Conservation (phyloP, 202 grass and related monocot species). For the Dendrocalamus latiflorus region DNA sequence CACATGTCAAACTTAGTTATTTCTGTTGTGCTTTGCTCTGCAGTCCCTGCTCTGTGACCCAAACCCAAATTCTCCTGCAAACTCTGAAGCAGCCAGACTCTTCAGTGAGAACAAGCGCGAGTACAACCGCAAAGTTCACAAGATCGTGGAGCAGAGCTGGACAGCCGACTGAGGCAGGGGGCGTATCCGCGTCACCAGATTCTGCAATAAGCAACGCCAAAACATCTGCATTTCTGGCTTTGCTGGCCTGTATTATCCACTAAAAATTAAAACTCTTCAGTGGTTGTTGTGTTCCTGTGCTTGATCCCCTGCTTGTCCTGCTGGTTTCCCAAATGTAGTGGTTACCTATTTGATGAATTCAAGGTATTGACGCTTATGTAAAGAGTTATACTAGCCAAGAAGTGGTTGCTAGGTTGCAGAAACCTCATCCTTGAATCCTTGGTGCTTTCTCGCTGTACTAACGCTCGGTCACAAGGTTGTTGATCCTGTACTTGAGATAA, state of each 20-base stretch:
- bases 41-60: constrained; percentile 87
- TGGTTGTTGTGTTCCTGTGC: not conserved
- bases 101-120: constrained; percentile 88
- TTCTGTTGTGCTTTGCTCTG: constrained; percentile 17
- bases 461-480: not conserved
- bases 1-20: not conserved
- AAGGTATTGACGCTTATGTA: not conserved
- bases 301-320: not conserved
- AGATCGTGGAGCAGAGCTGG: constrained; percentile 96
- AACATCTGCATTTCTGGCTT: constrained; percentile 29
- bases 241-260: not conserved
- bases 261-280: not conserved
- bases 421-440: not conserved
- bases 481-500: not conserved
- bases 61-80: constrained; percentile 85
- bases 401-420: constrained; percentile 17
- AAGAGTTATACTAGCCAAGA: constrained; percentile 11
- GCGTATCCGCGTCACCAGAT: not conserved
- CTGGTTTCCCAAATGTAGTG: constrained; percentile 1
- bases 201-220: constrained; percentile 15
- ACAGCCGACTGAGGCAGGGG: constrained; percentile 54
- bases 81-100: constrained; percentile 83
- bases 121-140: constrained; percentile 83
- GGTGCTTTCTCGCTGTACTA: not conserved
- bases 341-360: constrained; percentile 7